A percentile compares a stretch with the other conserved stretches of the same genome.
These are phyloP conservation scores for Vachellia pachyceras DNA, from an alignment of 306 rosid species.

Conservation along the genomic window DNA sequence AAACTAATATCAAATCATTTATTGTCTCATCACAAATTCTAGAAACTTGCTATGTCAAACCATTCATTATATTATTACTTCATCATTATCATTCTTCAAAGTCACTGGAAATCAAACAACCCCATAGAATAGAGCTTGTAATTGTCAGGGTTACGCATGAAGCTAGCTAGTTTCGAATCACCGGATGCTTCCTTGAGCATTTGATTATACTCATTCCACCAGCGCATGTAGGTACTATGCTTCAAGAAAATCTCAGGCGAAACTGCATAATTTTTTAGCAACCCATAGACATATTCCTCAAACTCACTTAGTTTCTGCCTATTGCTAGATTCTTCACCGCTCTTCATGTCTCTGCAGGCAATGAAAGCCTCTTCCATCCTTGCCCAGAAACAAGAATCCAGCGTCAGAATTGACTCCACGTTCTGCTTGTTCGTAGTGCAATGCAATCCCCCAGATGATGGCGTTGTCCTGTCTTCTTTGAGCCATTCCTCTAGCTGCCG, in stretches of 20 bases:
- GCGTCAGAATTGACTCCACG: constrained; percentile 50
- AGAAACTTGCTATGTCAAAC: background rate
- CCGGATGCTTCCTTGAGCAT: constrained; percentile 19
- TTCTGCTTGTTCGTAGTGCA: constrained; percentile 14
- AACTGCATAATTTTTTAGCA: constrained; percentile 51
- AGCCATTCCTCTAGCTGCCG: constrained; percentile 53
- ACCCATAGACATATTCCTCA: constrained; percentile 51
- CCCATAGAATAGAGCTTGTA: constrained; percentile 44
- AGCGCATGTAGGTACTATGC: constrained; percentile 59
- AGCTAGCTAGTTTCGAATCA: constrained; percentile 29
- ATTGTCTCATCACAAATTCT: background rate
- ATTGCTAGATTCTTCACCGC: background rate
- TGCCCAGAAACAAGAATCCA: constrained; percentile 84
- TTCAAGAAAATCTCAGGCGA: constrained; percentile 72
- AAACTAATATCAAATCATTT: background rate
- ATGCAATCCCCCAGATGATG: background rate
- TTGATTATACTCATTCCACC: constrained; percentile 64
- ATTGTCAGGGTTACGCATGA: constrained; percentile 39
- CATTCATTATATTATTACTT: background rate
- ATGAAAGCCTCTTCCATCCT: constrained; percentile 69
- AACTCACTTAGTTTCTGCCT: constrained; percentile 39
- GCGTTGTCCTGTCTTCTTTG: background rate
- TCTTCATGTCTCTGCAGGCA: constrained; percentile 34
- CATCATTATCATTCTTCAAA: background rate
- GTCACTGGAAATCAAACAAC: constrained; percentile 30